Percentiles rank a stretch among this genome's conserved stretches.
Evolutionary conservation across 148 eudicot genomes (phyloP).

Genomic region (Oxyria digyna): DNA sequence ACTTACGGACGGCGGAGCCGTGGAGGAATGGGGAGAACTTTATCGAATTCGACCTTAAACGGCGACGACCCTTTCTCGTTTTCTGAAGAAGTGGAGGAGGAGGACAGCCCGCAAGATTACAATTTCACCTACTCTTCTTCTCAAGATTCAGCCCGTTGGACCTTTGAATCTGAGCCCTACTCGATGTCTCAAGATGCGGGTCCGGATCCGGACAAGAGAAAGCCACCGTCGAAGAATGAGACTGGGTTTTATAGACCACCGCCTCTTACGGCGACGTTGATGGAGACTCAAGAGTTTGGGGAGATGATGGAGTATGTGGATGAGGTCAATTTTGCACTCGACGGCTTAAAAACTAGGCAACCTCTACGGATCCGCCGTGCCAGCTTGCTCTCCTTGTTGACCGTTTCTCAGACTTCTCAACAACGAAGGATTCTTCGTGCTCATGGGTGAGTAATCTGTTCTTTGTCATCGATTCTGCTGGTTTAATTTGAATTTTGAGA

Average conservation of each 20-base stretch:
- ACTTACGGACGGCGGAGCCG: conserved; percentile 70
- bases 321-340: conserved; percentile 85
- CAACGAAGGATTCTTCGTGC: conserved; percentile 60
- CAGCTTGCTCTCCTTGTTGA: conserved; percentile 65
- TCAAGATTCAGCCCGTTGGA: conserved; percentile 51
- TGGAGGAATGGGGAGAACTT: conserved; percentile 25
- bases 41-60: conserved; percentile 21
- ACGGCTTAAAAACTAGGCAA: conserved; percentile 62
- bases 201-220: conserved; percentile 16
- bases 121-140: conserved; percentile 48
- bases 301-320: conserved; percentile 97
- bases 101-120: conserved; percentile 32
- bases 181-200: neutral
- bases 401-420: conserved; percentile 46
- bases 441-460: conserved; percentile 48
- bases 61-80: conserved; percentile 32
- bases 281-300: conserved; percentile 93
- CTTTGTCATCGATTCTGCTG: neutral
- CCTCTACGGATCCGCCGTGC: conserved; percentile 49
- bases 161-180: conserved; percentile 22
- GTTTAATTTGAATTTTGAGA: neutral
- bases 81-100: conserved; percentile 15
- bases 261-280: conserved; percentile 33
- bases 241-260: conserved; percentile 5
- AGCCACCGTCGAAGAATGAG: conserved; percentile 20